A percentile compares a stretch with the other conserved stretches of the same genome.
These are phyloP conservation scores for Solanum piurae DNA, from an alignment of 257 asterid genomes.

Conservation along the genomic window DNA sequence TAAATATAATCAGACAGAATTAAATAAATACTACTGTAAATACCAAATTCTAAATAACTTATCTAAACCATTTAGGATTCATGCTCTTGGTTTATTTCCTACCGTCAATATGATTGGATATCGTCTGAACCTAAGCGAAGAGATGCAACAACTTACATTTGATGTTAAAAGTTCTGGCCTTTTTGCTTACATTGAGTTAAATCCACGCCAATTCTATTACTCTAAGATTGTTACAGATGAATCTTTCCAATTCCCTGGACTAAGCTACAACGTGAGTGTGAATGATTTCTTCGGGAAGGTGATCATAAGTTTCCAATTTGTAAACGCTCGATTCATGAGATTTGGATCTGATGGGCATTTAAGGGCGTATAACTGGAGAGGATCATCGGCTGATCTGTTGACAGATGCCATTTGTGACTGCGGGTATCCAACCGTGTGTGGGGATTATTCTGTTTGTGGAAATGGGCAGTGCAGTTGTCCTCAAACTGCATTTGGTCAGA, in stretches of 20 bases:
- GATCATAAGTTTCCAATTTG: no score
- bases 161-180: neutral
- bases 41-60: no score
- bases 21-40: no score
- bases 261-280: neutral
- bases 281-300: neutral
- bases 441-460: slow-evolving; percentile 6
- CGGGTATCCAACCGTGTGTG: slow-evolving; percentile 5
- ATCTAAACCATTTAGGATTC: no score
- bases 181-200: neutral
- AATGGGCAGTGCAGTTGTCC: slow-evolving; percentile 2
- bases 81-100: no score
- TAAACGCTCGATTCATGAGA: neutral
- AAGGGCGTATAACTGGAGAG: neutral
- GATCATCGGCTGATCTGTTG: neutral
- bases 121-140: neutral
- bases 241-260: no score
- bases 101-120: no score
- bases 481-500: neutral
- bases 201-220: neutral
- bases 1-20: no score
- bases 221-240: no score
- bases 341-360: slow-evolving; percentile 7
- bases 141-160: neutral
- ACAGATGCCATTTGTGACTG: neutral